Evolutionary conservation across 2,329 filamentous ascomycete species (phyloP), one percentile per base, ranked within the genome.

Genomic region (Plectosphaerella cucumerina): DNA sequence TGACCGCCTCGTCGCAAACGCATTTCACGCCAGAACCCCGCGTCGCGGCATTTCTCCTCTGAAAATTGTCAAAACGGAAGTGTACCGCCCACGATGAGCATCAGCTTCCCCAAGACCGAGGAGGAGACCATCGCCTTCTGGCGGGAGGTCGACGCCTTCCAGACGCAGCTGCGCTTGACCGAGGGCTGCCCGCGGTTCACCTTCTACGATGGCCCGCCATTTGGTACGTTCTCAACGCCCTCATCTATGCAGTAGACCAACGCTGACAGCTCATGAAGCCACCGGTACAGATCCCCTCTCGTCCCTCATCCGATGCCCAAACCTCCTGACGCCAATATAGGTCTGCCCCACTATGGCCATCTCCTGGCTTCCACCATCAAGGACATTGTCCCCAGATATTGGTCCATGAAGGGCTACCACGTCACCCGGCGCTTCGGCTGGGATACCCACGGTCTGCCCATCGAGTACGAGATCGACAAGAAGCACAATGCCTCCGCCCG

Each of bases 401-500:
- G 92, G 90, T 91, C 91, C 48, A 96, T 96, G 92, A 95, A 95
- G 67, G 93, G 93, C 15, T 89, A 86, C 65, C 88, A 96, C 73
- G 92, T 97, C 48, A 90, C 94, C 74, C 83, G 93, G 58, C 82
- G 92, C 53, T 97, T 97, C 60, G 93, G 93, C 49, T 97, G 93
- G 93, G 93, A 97, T 54, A 86, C 92, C 2, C 93, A 97, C 65
- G 93, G 93, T 54, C 79, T 97, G 49, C 93, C 93, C 15, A 94
- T 97, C 59, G 93, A 97, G 74, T 90, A 96, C 68, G 93, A 97
- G 72, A 97, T 97, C 64, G 93, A 97, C 77, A 97, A 97, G 80
- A 93, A 93, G 71, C 78, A 96, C 58, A 89, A 89, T 39, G 92
- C 96, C 64, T 89, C 89, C 58, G 90, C 90, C 50, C 88, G 89